These are phyloP conservation scores for Sporothrix globosa DNA, from an alignment of 2,329 filamentous ascomycete genomes.

Conservation along the genomic window DNA sequence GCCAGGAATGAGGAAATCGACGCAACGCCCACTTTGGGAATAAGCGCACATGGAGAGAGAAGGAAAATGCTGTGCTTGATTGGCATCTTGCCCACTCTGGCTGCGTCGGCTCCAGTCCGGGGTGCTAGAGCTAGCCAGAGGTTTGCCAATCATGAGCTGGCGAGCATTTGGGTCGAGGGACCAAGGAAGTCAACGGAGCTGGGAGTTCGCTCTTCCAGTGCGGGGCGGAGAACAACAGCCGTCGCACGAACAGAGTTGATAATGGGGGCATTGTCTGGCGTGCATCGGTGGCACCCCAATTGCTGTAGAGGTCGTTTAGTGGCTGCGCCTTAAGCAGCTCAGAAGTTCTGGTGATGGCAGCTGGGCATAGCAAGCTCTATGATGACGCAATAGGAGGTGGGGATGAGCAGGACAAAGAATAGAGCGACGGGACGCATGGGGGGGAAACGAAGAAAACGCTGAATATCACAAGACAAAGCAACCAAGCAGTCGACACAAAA, in stretches of 20 bases:
- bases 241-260: not conserved
- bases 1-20: conserved; percentile 4
- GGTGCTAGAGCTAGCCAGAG: not conserved
- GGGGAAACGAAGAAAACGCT: not conserved
- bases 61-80: not conserved
- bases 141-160: not conserved
- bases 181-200: not conserved
- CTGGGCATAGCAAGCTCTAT: not conserved
- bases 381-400: conserved; percentile 6
- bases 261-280: not conserved
- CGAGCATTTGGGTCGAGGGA: not conserved
- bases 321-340: not conserved
- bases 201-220: not conserved
- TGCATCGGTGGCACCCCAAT: not conserved
- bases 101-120: no score
- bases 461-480: not conserved
- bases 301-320: not conserved
- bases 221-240: conserved; percentile 12
- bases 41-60: not conserved
- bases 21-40: not conserved
- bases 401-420: not conserved
- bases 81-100: not conserved
- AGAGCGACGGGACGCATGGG: not conserved
- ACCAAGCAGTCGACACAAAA: not conserved
- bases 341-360: not conserved